Conservation (phyloP, 1,284 basidiomycete species). For the Stygiomarasmius scandens region DNA sequence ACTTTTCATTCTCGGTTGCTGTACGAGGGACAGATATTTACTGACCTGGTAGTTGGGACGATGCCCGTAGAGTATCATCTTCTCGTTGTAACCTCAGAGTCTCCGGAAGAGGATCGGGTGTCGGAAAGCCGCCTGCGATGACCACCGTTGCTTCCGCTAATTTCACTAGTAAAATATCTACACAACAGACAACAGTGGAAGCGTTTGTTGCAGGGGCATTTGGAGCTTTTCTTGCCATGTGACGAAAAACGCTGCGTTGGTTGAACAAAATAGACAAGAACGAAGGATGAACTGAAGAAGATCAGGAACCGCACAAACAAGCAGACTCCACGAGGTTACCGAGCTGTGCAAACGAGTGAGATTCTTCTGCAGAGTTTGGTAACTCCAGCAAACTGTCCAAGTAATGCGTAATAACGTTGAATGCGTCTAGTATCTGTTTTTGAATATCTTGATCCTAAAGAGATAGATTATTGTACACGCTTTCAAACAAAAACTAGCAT, state of each 20-base stretch:
- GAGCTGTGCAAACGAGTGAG: conserved; percentile 2
- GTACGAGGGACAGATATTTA: background rate
- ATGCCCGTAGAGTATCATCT: conserved; percentile 55
- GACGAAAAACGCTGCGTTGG: conserved; percentile 49
- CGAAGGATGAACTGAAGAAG: conserved; percentile 28
- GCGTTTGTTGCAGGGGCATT: conserved; percentile 20
- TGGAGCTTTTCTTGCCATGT: conserved; percentile 38
- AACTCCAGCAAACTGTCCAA: conserved; percentile 28
- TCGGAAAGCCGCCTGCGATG: conserved; percentile 35
- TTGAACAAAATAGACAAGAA: conserved; percentile 49
- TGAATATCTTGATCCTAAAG: conserved; percentile 37
- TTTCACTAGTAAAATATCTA: conserved; percentile 61
- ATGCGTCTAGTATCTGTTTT: conserved; percentile 35
- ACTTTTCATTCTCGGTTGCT: no score
- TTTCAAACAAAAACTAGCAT: background rate
- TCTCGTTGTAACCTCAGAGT: conserved; percentile 44
- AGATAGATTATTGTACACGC: background rate
- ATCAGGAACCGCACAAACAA: conserved; percentile 22
- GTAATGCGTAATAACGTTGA: conserved; percentile 36
- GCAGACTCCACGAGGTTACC: conserved; percentile 7
- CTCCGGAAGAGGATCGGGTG: conserved; percentile 26
- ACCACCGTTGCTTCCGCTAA: conserved; percentile 44
- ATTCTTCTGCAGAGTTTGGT: background rate
- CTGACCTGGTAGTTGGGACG: conserved; percentile 67
- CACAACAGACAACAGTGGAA: conserved; percentile 56